Percentiles rank a stretch among this genome's conserved stretches.
Conservation (phyloP, 768 basidiomycete genomes). For the Trametes cinnabarina region DNA sequence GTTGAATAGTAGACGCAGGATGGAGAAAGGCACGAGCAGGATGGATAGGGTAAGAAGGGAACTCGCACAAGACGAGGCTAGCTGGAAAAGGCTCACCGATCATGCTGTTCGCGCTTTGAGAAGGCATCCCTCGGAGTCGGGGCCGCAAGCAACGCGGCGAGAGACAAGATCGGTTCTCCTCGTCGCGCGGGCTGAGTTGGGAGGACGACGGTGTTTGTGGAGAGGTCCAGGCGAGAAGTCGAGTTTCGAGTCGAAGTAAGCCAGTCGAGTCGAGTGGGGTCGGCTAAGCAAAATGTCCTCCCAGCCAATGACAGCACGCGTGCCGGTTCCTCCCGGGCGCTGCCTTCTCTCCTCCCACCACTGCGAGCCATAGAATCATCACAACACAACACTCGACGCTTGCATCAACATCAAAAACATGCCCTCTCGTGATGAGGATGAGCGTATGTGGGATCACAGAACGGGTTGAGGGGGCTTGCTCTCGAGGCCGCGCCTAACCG, state of each 20-base stretch:
- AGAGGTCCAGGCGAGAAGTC: background rate
- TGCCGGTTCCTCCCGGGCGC: slow-evolving; percentile 16
- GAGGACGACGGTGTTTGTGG: background rate
- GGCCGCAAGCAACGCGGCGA: slow-evolving; percentile 43
- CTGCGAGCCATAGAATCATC: background rate
- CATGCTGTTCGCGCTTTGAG: slow-evolving; percentile 70
- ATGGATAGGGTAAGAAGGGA: slow-evolving; percentile 3
- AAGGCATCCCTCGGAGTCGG: slow-evolving; percentile 70
- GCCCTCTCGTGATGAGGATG: background rate
- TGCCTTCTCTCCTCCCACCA: background rate
- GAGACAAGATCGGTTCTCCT: slow-evolving; percentile 1
- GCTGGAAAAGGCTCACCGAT: slow-evolving; percentile 52
- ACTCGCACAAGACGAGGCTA: slow-evolving; percentile 16
- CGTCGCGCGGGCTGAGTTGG: background rate
- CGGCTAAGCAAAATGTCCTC: slow-evolving; percentile 1
- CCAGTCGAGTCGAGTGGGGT: background rate
- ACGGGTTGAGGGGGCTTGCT: background rate
- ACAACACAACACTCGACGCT: background rate
- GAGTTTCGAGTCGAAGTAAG: too few species aligned
- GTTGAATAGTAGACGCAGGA: background rate
- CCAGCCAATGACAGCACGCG: background rate
- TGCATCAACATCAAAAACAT: too few species aligned
- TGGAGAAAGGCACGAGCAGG: slow-evolving; percentile 3
- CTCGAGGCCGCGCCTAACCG: background rate
- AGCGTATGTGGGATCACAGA: too few species aligned